phyloP scores from a whole-genome alignment of 2,329 filamentous ascomycete genomes.

The Hypoxylon sp. region DNA sequence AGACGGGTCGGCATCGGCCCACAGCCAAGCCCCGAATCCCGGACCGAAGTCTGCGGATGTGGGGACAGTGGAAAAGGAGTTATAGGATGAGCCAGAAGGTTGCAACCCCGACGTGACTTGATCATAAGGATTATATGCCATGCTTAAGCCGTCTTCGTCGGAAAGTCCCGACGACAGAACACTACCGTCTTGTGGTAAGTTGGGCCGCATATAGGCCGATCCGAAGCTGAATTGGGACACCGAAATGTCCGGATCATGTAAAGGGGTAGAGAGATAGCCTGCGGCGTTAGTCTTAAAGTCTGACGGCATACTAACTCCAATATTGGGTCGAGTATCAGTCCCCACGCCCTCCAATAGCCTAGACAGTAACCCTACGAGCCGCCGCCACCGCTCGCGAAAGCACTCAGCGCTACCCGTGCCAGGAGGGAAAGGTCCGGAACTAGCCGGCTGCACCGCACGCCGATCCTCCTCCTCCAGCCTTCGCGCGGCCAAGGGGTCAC shows the following conservation, averaged over 20 bases:
- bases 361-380: constrained; percentile 42
- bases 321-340: not conserved
- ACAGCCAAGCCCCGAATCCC: constrained; percentile 54
- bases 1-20: constrained; percentile 52
- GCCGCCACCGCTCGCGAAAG: constrained; percentile 55
- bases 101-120: not conserved
- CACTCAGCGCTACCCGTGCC: constrained; percentile 44
- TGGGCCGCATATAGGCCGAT: not conserved
- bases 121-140: not conserved
- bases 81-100: constrained; percentile 2
- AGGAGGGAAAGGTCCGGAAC: constrained; percentile 50
- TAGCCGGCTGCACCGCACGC: constrained; percentile 50
- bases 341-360: not conserved
- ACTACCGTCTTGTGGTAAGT: not conserved
- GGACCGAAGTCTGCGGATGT: constrained; percentile 2
- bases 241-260: not conserved
- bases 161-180: not conserved
- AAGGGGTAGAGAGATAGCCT: not conserved
- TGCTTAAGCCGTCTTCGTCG: not conserved
- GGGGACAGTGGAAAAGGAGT: constrained; percentile 11
- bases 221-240: not conserved
- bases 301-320: not conserved
- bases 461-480: constrained; percentile 53
- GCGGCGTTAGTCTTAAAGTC: not conserved
- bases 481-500: constrained; percentile 48